Percentiles rank a stretch among this genome's conserved stretches.
Conservation (phyloP, 2,329 filamentous ascomycete genomes). For the Graphilbum fragrans region DNA sequence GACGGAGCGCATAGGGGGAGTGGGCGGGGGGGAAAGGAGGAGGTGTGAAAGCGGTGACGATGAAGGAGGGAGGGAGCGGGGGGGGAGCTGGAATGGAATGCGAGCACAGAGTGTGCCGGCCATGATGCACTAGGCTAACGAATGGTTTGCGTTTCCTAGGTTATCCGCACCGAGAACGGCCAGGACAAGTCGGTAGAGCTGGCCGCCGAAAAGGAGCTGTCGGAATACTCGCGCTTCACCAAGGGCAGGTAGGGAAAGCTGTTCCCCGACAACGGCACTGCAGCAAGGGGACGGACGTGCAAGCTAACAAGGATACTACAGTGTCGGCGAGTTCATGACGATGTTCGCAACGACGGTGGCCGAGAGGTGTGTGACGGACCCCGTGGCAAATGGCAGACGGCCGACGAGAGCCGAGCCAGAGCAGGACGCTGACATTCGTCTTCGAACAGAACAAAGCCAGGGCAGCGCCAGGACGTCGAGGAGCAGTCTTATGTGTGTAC, state of each 20-base stretch:
- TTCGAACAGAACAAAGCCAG: conserved; percentile 41
- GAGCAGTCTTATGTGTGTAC: conserved; percentile 41
- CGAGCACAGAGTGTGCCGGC: not conserved
- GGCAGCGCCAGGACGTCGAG: conserved; percentile 79
- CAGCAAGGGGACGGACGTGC: no score
- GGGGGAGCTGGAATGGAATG: not conserved
- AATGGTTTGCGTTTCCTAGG: conserved; percentile 39
- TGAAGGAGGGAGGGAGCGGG: not conserved
- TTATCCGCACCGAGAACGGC: conserved; percentile 59
- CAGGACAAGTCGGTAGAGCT: conserved; percentile 7
- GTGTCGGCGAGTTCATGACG: conserved; percentile 42
- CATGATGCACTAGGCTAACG: no score
- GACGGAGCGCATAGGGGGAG: not conserved
- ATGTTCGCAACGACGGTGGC: conserved; percentile 81
- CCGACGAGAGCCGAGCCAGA: no score
- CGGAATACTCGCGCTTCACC: conserved; percentile 70
- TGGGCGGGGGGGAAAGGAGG: not conserved
- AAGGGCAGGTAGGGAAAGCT: conserved; percentile 46
- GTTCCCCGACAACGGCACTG: no score
- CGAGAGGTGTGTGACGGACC: conserved; percentile 47
- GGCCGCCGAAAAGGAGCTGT: conserved; percentile 60
- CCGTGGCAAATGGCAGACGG: no score
- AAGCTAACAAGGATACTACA: conserved; percentile 13
- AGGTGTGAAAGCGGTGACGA: not conserved
- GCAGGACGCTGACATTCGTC: no score